A percentile compares a stretch with the other conserved stretches of the same genome.
Evolutionary conservation across 1,284 basidiomycete genomes (phyloP).

Genomic region (Cutaneotrichosporon cutaneum): DNA sequence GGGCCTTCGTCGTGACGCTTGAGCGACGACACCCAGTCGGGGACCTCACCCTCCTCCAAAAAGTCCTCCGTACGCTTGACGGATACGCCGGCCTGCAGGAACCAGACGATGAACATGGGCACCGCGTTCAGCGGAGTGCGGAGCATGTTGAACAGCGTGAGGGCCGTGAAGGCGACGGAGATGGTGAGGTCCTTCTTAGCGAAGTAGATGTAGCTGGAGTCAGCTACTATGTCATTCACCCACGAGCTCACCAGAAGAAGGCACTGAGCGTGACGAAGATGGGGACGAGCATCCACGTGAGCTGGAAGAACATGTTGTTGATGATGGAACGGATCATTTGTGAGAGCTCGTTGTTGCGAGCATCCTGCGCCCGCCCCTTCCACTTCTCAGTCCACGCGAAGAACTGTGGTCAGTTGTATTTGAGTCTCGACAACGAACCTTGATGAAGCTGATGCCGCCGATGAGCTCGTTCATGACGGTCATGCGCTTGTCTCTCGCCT

Average conservation of each 20-base stretch:
- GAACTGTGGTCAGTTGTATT: constrained; percentile 34
- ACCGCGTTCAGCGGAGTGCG: constrained; percentile 58
- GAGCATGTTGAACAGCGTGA: constrained; percentile 53
- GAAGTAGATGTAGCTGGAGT: constrained; percentile 49
- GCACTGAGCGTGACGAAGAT: constrained; percentile 52
- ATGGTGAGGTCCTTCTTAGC: constrained; percentile 52
- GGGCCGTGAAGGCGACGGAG: constrained; percentile 52
- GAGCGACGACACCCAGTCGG: constrained; percentile 66
- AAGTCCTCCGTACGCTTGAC: constrained; percentile 77
- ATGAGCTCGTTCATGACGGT: constrained; percentile 81
- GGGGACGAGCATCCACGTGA: constrained; percentile 45
- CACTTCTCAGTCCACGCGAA: constrained; percentile 53
- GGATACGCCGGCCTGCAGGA: constrained; percentile 66
- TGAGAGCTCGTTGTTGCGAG: constrained; percentile 46
- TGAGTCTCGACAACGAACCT: constrained; percentile 16
- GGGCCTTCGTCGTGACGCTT: constrained; percentile 51
- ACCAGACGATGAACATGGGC: constrained; percentile 39
- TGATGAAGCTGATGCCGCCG: constrained; percentile 56
- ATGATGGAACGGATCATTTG: constrained; percentile 42
- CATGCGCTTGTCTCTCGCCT: constrained; percentile 80
- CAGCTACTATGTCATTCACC: background rate
- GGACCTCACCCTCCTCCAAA: constrained; percentile 77
- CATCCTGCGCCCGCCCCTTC: constrained; percentile 47
- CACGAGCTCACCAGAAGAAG: constrained; percentile 50
- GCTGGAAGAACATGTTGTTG: constrained; percentile 38